Conservation (phyloP, 768 basidiomycete species). For the Serendipita sp. region DNA sequence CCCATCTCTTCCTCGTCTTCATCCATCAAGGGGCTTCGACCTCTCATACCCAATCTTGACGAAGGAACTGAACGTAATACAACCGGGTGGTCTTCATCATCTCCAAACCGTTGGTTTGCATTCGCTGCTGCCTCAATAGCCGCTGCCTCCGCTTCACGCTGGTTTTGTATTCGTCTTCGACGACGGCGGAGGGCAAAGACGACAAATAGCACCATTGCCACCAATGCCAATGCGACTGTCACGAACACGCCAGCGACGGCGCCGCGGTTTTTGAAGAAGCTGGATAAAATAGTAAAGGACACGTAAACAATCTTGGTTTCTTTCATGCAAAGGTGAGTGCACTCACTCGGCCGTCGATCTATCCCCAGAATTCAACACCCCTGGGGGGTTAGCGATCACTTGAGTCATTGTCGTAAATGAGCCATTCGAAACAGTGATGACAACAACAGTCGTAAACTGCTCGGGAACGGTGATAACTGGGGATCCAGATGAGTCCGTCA, state of each 20-base stretch:
- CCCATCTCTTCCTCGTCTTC: not conserved
- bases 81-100: slow-evolving; percentile 2
- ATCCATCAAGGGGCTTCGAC: not conserved
- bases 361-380: slow-evolving; percentile 32
- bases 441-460: slow-evolving; percentile 30
- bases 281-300: slow-evolving; percentile 17
- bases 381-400: slow-evolving; percentile 53
- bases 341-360: slow-evolving; percentile 18
- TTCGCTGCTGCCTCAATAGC: not conserved
- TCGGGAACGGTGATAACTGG: slow-evolving; percentile 29
- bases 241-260: slow-evolving; percentile 64
- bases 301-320: not conserved
- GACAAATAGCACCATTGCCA: slow-evolving; percentile 30
- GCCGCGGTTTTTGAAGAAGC: slow-evolving; percentile 66
- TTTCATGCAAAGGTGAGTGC: slow-evolving; percentile 6
- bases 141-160: not conserved
- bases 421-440: slow-evolving; percentile 40
- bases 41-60: not conserved
- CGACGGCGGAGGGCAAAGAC: slow-evolving; percentile 29
- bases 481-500: slow-evolving; percentile 30
- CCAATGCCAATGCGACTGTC: slow-evolving; percentile 50
- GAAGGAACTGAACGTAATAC: not conserved
- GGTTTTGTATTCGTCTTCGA: slow-evolving; percentile 19
- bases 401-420: slow-evolving; percentile 41
- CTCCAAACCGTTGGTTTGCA: not conserved